Conservation (phyloP, 2,329 filamentous ascomycete genomes). For the Plenodomus biglobosus region DNA sequence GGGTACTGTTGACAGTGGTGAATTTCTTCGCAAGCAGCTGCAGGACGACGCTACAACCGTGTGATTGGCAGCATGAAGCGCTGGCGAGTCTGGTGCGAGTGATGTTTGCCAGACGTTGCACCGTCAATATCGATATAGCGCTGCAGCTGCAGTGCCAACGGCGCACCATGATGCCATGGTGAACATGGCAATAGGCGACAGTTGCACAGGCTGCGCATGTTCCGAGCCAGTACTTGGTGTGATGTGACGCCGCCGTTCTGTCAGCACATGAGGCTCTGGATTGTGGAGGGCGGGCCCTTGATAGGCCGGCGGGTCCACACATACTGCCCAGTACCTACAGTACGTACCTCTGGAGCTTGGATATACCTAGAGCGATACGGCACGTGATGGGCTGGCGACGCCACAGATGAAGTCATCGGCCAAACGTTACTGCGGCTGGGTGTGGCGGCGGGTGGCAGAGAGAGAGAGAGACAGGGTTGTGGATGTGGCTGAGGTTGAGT, state of each 20-base stretch:
- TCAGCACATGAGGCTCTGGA: too few species aligned
- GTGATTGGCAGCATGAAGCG: too few species aligned
- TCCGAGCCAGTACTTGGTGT: constrained; percentile 18
- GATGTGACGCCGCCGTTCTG: too few species aligned
- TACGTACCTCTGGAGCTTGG: too few species aligned
- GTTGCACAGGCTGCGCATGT: constrained; percentile 26
- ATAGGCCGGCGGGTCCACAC: too few species aligned
- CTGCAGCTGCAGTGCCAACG: too few species aligned
- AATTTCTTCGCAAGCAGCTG: constrained; percentile 5
- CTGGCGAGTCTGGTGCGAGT: constrained; percentile 3
- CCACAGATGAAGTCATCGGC: background rate
- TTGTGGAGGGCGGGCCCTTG: too few species aligned
- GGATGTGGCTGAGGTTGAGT: constrained; percentile 1
- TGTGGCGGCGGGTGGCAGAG: background rate
- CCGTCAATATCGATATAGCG: too few species aligned
- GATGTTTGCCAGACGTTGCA: constrained; percentile 22
- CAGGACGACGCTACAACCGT: background rate
- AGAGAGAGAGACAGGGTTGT: too few species aligned
- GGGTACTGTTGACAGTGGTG: constrained; percentile 2
- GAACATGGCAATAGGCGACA: constrained; percentile 22
- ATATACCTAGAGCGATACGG: too few species aligned
- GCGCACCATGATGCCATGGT: too few species aligned
- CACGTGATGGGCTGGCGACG: background rate
- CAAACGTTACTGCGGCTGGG: background rate
- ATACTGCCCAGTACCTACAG: too few species aligned